Percentiles rank a stretch among this genome's conserved stretches.
phyloP scores from a whole-genome alignment of 2,329 filamentous ascomycete species.

The Apiospora sp. region DNA sequence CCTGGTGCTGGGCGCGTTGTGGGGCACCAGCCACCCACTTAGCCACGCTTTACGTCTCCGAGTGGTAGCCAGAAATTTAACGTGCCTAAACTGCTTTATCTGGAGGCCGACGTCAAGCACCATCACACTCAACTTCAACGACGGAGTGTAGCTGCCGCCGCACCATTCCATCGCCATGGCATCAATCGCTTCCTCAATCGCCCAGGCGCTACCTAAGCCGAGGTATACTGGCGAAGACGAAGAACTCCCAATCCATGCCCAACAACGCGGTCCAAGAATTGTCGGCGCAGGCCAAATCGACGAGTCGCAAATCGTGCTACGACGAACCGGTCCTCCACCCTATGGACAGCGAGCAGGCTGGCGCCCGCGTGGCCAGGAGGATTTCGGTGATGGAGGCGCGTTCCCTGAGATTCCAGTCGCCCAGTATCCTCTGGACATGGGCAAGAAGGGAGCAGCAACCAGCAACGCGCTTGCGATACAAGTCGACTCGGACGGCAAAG shows the following conservation, averaged over 20 bases:
- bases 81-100: background rate
- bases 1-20: background rate
- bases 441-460: slow-evolving; percentile 74
- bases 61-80: slow-evolving; percentile 16
- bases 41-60: slow-evolving; percentile 12
- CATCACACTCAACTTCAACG: slow-evolving; percentile 23
- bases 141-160: slow-evolving; percentile 10
- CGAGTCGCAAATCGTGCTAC: slow-evolving; percentile 82
- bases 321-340: slow-evolving; percentile 83
- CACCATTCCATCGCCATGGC: slow-evolving; percentile 58
- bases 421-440: slow-evolving; percentile 96
- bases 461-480: slow-evolving; percentile 93
- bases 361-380: slow-evolving; percentile 87
- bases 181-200: slow-evolving; percentile 74
- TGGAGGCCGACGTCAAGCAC: slow-evolving; percentile 11
- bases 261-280: slow-evolving; percentile 83
- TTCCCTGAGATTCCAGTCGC: slow-evolving; percentile 94
- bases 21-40: slow-evolving; percentile 18
- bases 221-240: slow-evolving; percentile 92
- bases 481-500: slow-evolving; percentile 89
- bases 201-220: slow-evolving; percentile 84
- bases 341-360: slow-evolving; percentile 90
- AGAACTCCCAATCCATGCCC: slow-evolving; percentile 73
- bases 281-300: slow-evolving; percentile 82
- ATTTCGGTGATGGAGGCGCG: slow-evolving; percentile 95